These are phyloP conservation scores for Zygoascus tannicola DNA, from an alignment of 805 yeast species.

Conservation along the genomic window DNA sequence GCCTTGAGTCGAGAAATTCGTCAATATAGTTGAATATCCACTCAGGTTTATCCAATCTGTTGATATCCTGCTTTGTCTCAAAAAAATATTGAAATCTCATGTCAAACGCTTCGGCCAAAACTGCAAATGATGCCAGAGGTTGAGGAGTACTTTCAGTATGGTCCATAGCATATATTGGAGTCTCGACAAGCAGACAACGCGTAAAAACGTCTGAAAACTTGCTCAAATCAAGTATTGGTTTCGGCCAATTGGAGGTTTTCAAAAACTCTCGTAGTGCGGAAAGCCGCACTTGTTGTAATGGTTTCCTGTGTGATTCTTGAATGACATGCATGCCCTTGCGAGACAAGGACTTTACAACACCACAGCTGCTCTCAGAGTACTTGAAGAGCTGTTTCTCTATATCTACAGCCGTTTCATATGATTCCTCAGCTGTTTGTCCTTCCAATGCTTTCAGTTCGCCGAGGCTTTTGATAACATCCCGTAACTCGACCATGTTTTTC, in stretches of 20 bases:
- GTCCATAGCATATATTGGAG: not conserved
- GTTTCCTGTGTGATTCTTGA: not conserved
- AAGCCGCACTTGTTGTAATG: constrained; percentile 1
- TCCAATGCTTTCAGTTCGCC: not conserved
- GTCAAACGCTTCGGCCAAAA: constrained; percentile 38
- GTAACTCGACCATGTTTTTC: not conserved
- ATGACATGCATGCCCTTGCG: constrained; percentile 3
- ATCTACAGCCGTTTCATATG: not conserved
- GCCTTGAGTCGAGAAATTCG: constrained; percentile 26
- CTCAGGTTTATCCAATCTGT: constrained; percentile 59
- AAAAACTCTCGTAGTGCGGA: constrained; percentile 4
- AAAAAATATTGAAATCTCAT: constrained; percentile 54
- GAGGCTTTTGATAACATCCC: not conserved
- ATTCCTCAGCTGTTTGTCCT: no score
- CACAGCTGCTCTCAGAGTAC: not conserved
- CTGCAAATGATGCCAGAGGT: constrained; percentile 30
- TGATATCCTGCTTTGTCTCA: constrained; percentile 47
- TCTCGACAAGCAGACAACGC: constrained; percentile 4
- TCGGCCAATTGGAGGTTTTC: constrained; percentile 10
- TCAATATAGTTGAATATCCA: constrained; percentile 49
- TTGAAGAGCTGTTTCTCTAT: not conserved
- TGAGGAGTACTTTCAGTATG: constrained; percentile 4
- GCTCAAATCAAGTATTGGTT: not conserved
- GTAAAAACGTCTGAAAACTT: constrained; percentile 4
- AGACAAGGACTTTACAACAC: constrained; percentile 7